Evolutionary conservation across 345 rosid genomes (phyloP), one percentile per base, ranked within the genome.

Genomic region (Rhodamnia argentea): DNA sequence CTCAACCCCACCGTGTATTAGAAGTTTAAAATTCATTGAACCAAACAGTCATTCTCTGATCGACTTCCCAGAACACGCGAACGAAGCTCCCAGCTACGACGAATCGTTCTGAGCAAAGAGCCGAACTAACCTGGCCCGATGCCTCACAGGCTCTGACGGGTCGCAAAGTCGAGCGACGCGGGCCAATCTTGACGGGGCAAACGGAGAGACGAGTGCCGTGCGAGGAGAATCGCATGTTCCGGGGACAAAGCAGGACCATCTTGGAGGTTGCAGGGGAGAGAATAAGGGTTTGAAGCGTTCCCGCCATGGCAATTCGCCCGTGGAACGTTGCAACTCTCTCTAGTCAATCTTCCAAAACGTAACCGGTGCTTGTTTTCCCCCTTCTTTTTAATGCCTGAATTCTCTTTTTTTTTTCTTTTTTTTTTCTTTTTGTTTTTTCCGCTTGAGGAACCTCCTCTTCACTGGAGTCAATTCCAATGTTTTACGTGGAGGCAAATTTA

Each of bases 61-160:
- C 4, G 47, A 70, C 24, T 32, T 70, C 78, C 16, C 81, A 37
- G 81, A 70, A 18, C 81, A 22, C 26, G 78, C 44, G 2, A 10
- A 5, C 78, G 47, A 0, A 70, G 47, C 47, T 70, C 47, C 78
- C 47, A 18, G 78, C 8, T 18, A 9, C 26, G 26, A 40, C 47
- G 47, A 37, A 32, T 44, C 78, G 47, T 24, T 70, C 78, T 14
- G 78, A 70, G 47, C 26, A 70, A 62, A 37, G 78, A 70, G 4
- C 81, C 81, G 81, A 70, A 70, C 85, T 53, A 83, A 94, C 96
- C 93, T 92, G 93, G 42, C 89, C 88, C 53, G 92, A 83, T 84
- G 81, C 47, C 7, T 58, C 87, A 83, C 89, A 90, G 22, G 94
- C 95, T 90, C 91, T 89, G 70, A 91, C 50, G 85, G 90, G 89